Base-by-base conservation (phyloP, 2,329 filamentous ascomycete genomes). In the Epichloe scottii region DNA sequence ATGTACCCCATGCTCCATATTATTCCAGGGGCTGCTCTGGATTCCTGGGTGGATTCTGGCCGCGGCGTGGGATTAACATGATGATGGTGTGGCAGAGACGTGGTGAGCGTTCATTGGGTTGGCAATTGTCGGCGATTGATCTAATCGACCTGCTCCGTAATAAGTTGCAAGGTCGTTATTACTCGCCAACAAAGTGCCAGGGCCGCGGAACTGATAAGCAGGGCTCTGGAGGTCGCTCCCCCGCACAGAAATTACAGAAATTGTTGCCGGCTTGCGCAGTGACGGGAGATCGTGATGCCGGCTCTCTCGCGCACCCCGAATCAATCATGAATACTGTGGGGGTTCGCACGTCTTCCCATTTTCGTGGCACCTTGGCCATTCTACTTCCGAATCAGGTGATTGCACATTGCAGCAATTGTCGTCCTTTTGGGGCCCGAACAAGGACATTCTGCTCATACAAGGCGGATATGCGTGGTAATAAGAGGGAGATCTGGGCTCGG, bases 101-200 rank as follows among this genome's bases (percentile, higher is more conserved):
- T 66, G 64, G 63, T 65, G 55, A 53, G 52, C 60, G 54, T 56
- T 66, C 59, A 66, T 66, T 66, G 64, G 64, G 52, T 61, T 59
- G 51, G 35, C 52, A 54, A 48, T 53, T 55, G 17, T 46, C 51
- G 34, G 42, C 46, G 35, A 45, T 33, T 49, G 33, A 42, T 37
- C 26, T 42, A 17, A 35, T 37, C 46, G 35, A 48, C 40, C 42
- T 23, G 17, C 14, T 46, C 43, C 26, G 17, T 21, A 23, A n/a
- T 6, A 49, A 35, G n/a, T 46, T 38, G 37, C 46, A 19, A 46
- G 46, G 26, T 37, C 38, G 44, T 45, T 19, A 19, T 40, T 39
- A 30, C 45, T 51, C 34, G 45, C 50, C 39, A 48, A 11, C 23
- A 44, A 44, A 43, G 58, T 23, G 35, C 26, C 23, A 21, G 26